A percentile compares a stretch with the other conserved stretches of the same genome.
These are phyloP conservation scores for Geotrichum candidum DNA, from an alignment of 1,139 yeast species.

Conservation along the genomic window DNA sequence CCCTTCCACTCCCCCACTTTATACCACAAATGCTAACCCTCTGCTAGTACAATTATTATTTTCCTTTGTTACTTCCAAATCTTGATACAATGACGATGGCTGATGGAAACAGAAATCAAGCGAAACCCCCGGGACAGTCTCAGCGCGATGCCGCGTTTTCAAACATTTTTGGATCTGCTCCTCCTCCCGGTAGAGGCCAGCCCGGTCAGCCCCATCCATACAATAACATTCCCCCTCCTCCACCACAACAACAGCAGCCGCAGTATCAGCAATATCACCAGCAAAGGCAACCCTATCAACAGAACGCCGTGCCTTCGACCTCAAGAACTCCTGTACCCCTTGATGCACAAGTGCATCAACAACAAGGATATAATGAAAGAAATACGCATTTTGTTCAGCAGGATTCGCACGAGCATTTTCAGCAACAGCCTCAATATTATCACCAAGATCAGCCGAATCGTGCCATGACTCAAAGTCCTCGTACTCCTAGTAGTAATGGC, in stretches of 20 bases:
- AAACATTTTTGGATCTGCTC: constrained; percentile 36
- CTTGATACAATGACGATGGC: constrained; percentile 3
- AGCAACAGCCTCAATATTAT: not conserved
- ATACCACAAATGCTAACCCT: not conserved
- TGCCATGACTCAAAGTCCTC: not conserved
- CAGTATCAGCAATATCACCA: constrained; percentile 20
- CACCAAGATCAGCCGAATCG: not conserved
- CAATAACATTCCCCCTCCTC: constrained; percentile 7
- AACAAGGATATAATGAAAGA: not conserved
- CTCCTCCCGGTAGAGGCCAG: constrained; percentile 32
- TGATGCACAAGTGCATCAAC: not conserved
- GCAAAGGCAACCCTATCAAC: constrained; percentile 12
- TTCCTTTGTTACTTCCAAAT: not conserved
- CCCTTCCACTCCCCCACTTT: not conserved
- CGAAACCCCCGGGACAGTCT: constrained; percentile 19
- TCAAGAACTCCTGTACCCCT: not conserved
- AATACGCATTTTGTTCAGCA: not conserved
- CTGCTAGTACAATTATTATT: not conserved
- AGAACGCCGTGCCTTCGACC: constrained; percentile 6
- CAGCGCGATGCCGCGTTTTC: constrained; percentile 35
- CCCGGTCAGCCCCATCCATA: constrained; percentile 1
- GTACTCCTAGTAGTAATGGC: not conserved
- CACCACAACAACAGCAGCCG: constrained; percentile 19
- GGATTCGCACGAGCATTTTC: not conserved
- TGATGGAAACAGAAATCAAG: constrained; percentile 12